Evolutionary conservation across 352 stramenopile species (phyloP).

Genomic region (Pythium dissimile): DNA sequence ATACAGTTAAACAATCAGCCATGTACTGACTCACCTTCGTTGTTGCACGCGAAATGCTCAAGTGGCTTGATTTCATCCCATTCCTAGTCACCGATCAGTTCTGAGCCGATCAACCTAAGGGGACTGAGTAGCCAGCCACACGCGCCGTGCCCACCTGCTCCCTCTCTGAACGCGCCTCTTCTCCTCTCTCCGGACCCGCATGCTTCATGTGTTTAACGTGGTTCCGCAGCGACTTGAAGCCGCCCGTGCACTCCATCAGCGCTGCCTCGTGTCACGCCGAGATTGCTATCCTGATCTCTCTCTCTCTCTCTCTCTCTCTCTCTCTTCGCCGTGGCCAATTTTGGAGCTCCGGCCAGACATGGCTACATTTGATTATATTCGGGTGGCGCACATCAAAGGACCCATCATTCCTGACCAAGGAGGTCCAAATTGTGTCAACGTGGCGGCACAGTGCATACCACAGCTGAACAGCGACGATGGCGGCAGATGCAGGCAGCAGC

Average conservation of each 20-base stretch:
- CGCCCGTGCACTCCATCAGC: constrained; percentile 23
- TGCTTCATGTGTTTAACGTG: constrained; percentile 36
- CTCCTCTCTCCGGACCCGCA: not conserved
- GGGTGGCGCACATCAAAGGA: constrained; percentile 1
- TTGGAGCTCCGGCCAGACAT: constrained; percentile 4
- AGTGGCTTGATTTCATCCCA: not conserved
- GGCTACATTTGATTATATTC: constrained; percentile 2
- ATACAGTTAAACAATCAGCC: too few species aligned
- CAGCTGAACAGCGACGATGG: not conserved
- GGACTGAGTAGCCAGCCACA: too few species aligned
- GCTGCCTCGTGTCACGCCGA: not conserved
- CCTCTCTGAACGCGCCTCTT: not conserved
- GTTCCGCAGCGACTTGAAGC: constrained; percentile 39
- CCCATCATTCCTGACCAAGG: not conserved
- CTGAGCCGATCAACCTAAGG: too few species aligned
- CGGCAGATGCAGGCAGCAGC: not conserved
- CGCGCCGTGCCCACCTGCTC: constrained; percentile 1
- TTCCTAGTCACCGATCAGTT: not conserved
- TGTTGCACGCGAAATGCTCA: constrained; percentile 10
- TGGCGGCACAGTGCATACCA: not conserved
- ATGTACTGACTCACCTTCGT: not conserved
- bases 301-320: too few species aligned
- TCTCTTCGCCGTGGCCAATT: not conserved
- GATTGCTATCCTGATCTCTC: too few species aligned
- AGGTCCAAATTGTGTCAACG: not conserved